phyloP scores from a whole-genome alignment of 2,329 filamentous ascomycete species.

The Sclerotinia sclerotiorum region DNA sequence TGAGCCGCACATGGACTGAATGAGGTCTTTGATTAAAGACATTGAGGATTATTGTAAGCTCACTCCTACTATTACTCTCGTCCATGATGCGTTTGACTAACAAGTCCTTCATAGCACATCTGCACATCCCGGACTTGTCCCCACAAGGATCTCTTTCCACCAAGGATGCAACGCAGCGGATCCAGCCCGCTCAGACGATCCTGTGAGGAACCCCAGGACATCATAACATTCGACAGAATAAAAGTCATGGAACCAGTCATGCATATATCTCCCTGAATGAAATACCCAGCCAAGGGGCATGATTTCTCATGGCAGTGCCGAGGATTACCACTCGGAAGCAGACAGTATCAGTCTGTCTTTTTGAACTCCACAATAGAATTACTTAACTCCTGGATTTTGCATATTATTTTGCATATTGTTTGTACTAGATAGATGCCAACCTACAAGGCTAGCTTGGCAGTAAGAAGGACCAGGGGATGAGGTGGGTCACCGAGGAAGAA shows the following conservation, averaged over 20 bases:
- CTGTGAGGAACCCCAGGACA: constrained; percentile 6
- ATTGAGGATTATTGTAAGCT: constrained; percentile 30
- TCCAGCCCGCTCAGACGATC: constrained; percentile 18
- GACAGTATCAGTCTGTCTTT: constrained; percentile 15
- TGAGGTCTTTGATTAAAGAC: constrained; percentile 1
- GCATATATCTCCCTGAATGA: constrained; percentile 10
- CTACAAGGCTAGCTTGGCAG: neutral
- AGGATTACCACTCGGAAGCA: neutral
- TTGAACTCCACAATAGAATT: neutral
- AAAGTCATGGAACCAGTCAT: constrained; percentile 25
- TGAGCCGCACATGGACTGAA: constrained; percentile 34
- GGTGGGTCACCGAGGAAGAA: neutral
- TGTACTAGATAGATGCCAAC: neutral
- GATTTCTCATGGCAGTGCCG: neutral
- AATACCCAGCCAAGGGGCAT: neutral
- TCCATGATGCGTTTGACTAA: neutral
- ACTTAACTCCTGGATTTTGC: neutral
- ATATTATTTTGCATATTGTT: constrained; percentile 3
- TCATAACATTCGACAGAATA: constrained; percentile 15
- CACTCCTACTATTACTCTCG: neutral
- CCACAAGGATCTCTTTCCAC: neutral
- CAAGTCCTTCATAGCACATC: constrained; percentile 6
- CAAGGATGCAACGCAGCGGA: constrained; percentile 8
- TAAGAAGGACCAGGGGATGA: neutral
- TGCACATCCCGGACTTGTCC: neutral